Percentiles rank a stretch among this genome's conserved stretches.
Conservation (phyloP, 2,329 filamentous ascomycete genomes). For the Diaporthe destruens region DNA sequence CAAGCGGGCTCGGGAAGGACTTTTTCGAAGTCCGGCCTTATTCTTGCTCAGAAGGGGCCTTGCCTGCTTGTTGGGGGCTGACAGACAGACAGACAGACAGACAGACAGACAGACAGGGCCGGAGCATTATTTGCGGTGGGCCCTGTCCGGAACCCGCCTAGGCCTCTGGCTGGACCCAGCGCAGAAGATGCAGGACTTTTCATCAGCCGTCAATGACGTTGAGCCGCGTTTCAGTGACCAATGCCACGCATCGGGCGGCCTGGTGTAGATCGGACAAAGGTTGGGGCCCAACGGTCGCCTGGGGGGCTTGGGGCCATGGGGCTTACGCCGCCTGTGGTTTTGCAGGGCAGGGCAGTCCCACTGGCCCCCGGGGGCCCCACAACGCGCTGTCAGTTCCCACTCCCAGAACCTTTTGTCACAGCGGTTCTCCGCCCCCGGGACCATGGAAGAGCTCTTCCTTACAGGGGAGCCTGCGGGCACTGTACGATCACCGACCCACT, state of each 20-base stretch:
- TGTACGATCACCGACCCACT: constrained; percentile 33
- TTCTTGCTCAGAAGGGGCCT: background rate
- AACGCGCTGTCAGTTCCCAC: constrained; percentile 32
- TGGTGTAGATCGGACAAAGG: constrained; percentile 35
- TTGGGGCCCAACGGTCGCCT: background rate
- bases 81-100: background rate
- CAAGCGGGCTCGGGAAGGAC: background rate
- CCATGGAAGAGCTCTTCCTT: constrained; percentile 3
- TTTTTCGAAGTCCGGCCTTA: background rate
- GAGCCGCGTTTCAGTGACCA: constrained; percentile 39
- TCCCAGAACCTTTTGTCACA: background rate
- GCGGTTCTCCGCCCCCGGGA: constrained; percentile 25
- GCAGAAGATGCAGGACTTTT: constrained; percentile 2
- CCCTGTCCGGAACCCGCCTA: constrained; percentile 24
- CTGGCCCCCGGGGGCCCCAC: constrained; percentile 11
- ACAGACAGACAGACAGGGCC: background rate
- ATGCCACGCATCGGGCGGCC: constrained; percentile 34
- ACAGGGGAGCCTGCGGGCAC: constrained; percentile 16
- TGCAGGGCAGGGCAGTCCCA: constrained; percentile 15
- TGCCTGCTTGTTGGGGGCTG: constrained; percentile 7
- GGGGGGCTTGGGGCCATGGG: too few relatives aligned
- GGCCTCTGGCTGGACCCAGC: too few relatives aligned
- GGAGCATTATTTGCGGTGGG: constrained; percentile 32
- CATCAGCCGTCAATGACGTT: constrained; percentile 39
- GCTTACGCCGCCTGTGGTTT: constrained; percentile 6